Base-by-base conservation (phyloP, 2,329 filamentous ascomycete species). In the Colletotrichum cordylinicola region DNA sequence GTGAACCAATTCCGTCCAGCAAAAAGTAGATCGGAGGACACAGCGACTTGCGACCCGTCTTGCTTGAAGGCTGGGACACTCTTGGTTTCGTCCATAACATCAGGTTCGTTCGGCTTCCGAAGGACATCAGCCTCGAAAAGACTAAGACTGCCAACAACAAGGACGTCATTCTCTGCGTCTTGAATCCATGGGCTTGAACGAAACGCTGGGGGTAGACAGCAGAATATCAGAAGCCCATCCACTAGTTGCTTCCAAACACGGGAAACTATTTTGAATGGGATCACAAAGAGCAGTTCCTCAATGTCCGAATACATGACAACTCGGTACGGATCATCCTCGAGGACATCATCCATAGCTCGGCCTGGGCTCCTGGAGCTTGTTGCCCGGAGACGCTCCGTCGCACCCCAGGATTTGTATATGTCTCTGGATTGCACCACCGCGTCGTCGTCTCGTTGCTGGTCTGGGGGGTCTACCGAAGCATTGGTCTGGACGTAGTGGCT, bases 251-350 rank as follows among this genome's bases (percentile, higher is more conserved):
- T 80, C 9, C 82, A 83, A 1, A 90, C 80, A 4, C 75, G 75
- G 71, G 81, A 70, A 73, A 88, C 78, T 31, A 81, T 81, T 7
- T 70, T 37, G 0, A 78, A 67, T 0, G 91, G 90, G 6, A 93
- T 83, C 66, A 85, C 80, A 37, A 92, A 85, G 3, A 98, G 81
- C 33, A 94, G 88, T 1, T 90, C 88, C 77, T 91, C 86, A 24
- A 98, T 87, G 82, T 98, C 97, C 0, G 92, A 91, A 79, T 93
- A 96, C 80, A 98, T 91, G 61, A 98, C 90, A 5, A 97, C 91
- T 43, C 96, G 91, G 78, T 94, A 98, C 0, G 95, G 94, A 80
- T 98, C 96, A 74, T 96, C 93, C 78, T 95, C 93, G 18, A 90
- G 91, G 3, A 91, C 89, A 31, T 95, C 92, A 81, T 98, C 95